Evolutionary conservation across 2,329 filamentous ascomycete genomes (phyloP), one percentile per base, ranked within the genome.

Genomic region (Trichoderma brevicompactum): DNA sequence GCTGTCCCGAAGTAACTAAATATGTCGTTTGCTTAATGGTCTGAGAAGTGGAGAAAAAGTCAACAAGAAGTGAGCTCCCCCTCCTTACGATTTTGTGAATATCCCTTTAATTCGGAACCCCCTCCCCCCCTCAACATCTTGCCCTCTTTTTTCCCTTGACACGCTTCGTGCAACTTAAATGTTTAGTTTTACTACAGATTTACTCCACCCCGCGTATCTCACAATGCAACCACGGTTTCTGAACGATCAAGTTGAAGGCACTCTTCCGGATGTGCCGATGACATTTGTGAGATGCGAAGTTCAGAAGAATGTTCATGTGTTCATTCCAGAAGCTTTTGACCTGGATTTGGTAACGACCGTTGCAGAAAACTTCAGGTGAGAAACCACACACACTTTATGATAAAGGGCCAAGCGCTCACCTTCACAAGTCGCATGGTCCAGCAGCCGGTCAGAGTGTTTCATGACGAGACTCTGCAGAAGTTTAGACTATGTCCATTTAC

Each of bases 281-380:
- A 73, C 69, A 5, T 72, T 74, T 50, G 70, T 74, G 17, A 70
- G 66, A 13, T 70, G 68, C 53, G 64, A 69, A 36, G 43, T 44
- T 10, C 59, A 72, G 56, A 65, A 61, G 9, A 71, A 74, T 58
- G 64, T 74, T 5, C 72, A 74, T 59, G 66, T 73, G 9, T 73
- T 74, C 43, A 54, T 75, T 10, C 68, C 71, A 3, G 69, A 72
- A 12, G 65, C 66, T 12, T 66, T 70, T 23, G 65, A 70, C 9
- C 52, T 69, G 23, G 48, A 17, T 8, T 44, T 72, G 12, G 65
- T 75, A 10, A 53, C 69, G 32, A 44, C 40, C 8, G 67, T 74
- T 36, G 70, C 72, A 13, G 55, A 65, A 9, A 74, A 73, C 15
- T 70, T 75, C 49, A 74, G 72, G 73, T 73, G 67, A n/a, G 49